Conservation (phyloP, 306 rosid species). For the Prunus salicina region DNA sequence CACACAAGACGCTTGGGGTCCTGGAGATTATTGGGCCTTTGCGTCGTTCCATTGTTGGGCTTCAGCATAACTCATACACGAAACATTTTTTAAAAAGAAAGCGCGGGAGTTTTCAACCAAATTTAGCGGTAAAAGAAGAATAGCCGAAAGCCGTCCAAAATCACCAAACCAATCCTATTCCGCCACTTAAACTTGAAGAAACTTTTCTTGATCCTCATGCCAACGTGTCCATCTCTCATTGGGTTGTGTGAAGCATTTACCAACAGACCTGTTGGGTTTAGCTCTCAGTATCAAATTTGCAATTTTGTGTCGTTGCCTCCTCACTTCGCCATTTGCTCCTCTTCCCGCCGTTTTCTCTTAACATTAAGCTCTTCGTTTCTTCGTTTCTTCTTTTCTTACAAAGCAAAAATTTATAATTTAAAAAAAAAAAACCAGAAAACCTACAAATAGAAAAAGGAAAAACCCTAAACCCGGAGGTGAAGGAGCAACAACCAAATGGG, state of each 20-base stretch:
- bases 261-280: too few species aligned
- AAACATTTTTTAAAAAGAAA: background rate
- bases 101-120: conserved; percentile 13
- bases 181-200: background rate
- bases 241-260: background rate
- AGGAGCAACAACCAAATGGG: conserved; percentile 48
- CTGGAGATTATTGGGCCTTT: too few species aligned
- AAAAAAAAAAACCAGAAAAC: background rate
- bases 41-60: too few species aligned
- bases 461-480: conserved; percentile 27
- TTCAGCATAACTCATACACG: background rate
- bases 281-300: background rate
- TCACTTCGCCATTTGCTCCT: conserved; percentile 25
- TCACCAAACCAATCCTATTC: background rate
- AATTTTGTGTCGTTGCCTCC: conserved; percentile 22
- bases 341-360: conserved; percentile 69
- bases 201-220: background rate
- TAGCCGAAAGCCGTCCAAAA: background rate
- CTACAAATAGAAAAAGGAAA: conserved; percentile 3
- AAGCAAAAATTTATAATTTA: background rate
- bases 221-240: background rate
- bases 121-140: conserved; percentile 22
- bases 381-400: background rate
- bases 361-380: background rate
- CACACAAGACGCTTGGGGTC: too few species aligned